Base-by-base conservation (phyloP, 345 rosid species). In the Brassica nigra region DNA sequence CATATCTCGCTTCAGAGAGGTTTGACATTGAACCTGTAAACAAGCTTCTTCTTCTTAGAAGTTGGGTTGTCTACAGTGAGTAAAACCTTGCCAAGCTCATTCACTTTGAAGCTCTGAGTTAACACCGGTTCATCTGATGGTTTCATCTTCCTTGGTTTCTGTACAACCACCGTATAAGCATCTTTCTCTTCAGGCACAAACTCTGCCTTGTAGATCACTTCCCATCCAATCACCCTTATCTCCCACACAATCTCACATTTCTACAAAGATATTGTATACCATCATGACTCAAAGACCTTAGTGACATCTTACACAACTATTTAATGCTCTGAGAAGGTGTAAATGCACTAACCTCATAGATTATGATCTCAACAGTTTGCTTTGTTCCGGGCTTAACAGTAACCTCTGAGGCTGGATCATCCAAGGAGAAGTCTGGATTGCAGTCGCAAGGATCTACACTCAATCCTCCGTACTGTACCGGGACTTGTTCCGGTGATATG, bases 191-290 rank as follows among this genome's bases (percentile, higher is more conserved):
- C 85, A 0, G 99, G 99, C 79, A 86, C 89, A 68, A 95, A 95
- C 81, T 94, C 97, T 1, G 97, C 92, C 39, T 90, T 87, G 68
- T 86, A 91, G 78, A 85, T 90, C 80, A 92, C 94, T 66, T 92
- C 97, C 99, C 99, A 94, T 20, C 95, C 98, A 28, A 91, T 91
- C 6, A 92, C 99, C 27, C 97, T 87, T 67, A 91, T 42, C 84
- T 94, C 97, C 97, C 97, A 94, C 62, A 87, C 87, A n/a, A 91
- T 80, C 33, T 85, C 78, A 78, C 98, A 94, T 88, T 83, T 89
- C 97, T 94, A 85, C 81, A 37, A 4, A 71, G 0, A 1, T 9
- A 2, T 16, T 8, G 12, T 5, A 11, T 20, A 52, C 3, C 65
- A 77, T 62, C 9, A 70, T 70, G 52, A 68, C 69, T 69, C 3